Evolutionary conservation across 2,329 filamentous ascomycete species (phyloP).

Genomic region (Fusarium lyarnte): DNA sequence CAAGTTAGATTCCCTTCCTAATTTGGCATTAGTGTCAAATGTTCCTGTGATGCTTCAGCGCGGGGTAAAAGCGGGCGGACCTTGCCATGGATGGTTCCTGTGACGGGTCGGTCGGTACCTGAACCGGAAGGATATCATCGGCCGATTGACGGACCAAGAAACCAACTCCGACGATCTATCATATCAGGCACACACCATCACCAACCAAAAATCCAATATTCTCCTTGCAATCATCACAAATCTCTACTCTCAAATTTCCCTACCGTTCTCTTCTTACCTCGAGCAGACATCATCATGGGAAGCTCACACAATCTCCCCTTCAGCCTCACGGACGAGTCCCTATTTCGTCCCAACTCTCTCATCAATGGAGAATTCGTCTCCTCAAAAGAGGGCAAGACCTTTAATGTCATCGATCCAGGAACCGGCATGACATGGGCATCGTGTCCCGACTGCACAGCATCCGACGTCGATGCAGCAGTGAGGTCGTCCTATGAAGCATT

Average conservation of each 20-base stretch:
- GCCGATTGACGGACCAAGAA: background rate
- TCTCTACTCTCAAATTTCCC: background rate
- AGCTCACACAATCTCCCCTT: background rate
- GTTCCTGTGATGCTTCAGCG: background rate
- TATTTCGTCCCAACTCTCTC: background rate
- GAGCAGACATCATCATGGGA: background rate
- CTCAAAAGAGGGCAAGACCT: background rate
- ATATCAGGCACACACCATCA: background rate
- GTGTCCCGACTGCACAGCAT: background rate
- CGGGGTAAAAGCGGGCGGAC: constrained; percentile 1
- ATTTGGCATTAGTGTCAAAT: background rate
- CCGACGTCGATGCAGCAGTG: constrained; percentile 44
- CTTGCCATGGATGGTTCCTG: background rate
- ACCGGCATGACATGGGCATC: background rate
- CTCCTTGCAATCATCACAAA: background rate
- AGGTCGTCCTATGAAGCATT: constrained; percentile 48
- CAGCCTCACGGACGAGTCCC: background rate
- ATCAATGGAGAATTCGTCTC: background rate
- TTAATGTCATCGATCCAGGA: constrained; percentile 10
- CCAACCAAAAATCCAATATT: accelerated
- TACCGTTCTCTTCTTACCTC: accelerated
- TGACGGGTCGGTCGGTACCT: background rate
- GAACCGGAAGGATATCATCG: background rate
- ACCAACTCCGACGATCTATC: too few species aligned
- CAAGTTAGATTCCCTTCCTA: constrained; percentile 4